phyloP scores from a whole-genome alignment of 2,329 filamentous ascomycete genomes.

The Aureobasidium mangrovei region DNA sequence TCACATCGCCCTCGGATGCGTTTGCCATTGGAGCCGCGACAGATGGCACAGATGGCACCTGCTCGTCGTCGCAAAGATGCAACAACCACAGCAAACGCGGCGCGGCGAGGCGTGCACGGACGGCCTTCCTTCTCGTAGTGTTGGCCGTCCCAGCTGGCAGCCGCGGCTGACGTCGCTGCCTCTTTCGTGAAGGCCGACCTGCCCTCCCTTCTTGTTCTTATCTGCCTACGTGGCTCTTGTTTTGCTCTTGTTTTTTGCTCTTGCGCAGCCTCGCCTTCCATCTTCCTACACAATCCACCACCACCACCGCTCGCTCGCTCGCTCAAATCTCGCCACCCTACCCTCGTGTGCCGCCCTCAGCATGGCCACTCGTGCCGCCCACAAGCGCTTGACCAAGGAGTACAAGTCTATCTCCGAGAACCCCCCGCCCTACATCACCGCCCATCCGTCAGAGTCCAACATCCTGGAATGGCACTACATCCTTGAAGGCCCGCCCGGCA shows the following conservation, averaged over 20 bases:
- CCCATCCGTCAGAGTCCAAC: constrained; percentile 27
- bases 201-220: too few relatives aligned
- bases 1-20: constrained; percentile 6
- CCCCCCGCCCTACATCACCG: constrained; percentile 27
- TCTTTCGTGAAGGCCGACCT: too few relatives aligned
- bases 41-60: neutral
- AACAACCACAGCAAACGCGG: neutral
- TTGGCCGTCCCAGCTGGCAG: too few relatives aligned
- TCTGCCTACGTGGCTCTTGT: too few relatives aligned
- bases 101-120: too few relatives aligned
- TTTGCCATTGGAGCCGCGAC: constrained; percentile 13
- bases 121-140: too few relatives aligned
- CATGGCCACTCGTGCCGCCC: constrained; percentile 32
- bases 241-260: too few relatives aligned
- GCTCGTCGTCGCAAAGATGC: constrained; percentile 1
- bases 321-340: too few relatives aligned
- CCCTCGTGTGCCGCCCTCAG: neutral
- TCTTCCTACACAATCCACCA: too few relatives aligned
- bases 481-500: constrained; percentile 86
- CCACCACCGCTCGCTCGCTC: too few relatives aligned
- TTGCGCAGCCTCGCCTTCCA: too few relatives aligned
- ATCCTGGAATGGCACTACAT: constrained; percentile 44
- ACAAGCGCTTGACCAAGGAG: constrained; percentile 32
- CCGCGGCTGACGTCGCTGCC: too few relatives aligned
- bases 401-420: constrained; percentile 28